Evolutionary conservation across 345 rosid species (phyloP), one percentile per base, ranked within the genome.

Genomic region (Camelina neglecta): DNA sequence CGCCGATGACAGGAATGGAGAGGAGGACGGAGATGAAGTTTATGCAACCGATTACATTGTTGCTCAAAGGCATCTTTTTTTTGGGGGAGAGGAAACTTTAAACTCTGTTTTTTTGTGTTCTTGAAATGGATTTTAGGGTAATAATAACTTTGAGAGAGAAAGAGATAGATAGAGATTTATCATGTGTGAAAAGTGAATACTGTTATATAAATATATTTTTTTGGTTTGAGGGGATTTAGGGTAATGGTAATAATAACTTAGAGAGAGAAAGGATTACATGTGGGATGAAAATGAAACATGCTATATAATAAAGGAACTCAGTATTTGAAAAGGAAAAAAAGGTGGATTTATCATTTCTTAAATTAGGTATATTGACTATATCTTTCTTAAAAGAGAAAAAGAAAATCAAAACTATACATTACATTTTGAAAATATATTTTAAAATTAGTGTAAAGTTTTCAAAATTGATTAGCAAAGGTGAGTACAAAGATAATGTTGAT

Each of bases 11-110:
- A 1, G 97, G 99, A 11, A 93, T 81, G 0, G 99, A 90, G 23
- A 95, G 93, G 35, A 95, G 91, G 81, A 93, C 81, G 29, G 97
- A 86, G 12, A 88, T 84, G 72, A 95, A 89, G 92, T 93, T 95
- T 60, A 90, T 90, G 42, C 90, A 89, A 18, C 96, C 97, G 3
- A 90, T 87, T 41, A 90, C 87, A 60, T 93, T 89, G 75, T 81
- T 88, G 90, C 97, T 90, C 16, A 90, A 72, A 26, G 94, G 90
- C 99, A 95, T 95, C 2, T 63, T 58, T 67, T 13, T 66, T n/a
- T 4, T 60, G 18, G 3, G 68, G 7, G 68, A 51, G 75, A 45
- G 51, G 39, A 45, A 26, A 31, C 11, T 57, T 4, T 42, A 18
- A 49, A 23, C 12, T 13, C 42, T 75, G 24, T 20, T 20, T 67